Percentiles rank a stretch among this genome's conserved stretches.
phyloP scores from a whole-genome alignment of 169 alveolate genomes.

The Plasmodium knowlesi region DNA sequence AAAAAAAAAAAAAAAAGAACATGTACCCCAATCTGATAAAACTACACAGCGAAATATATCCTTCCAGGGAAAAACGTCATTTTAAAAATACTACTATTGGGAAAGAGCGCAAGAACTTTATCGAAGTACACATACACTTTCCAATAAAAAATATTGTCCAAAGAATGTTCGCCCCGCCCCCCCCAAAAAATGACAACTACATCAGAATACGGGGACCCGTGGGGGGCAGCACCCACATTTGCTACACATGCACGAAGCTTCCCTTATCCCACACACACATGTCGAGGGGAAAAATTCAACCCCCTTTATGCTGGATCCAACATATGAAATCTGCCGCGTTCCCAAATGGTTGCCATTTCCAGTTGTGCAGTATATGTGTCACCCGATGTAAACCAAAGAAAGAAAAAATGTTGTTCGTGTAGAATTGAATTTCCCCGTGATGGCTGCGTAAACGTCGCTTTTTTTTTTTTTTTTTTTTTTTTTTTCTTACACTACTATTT shows the following conservation, averaged over 20 bases:
- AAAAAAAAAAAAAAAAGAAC: conserved; percentile 52
- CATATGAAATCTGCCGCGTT: neutral
- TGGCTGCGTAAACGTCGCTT: neutral
- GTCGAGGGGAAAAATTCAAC: neutral
- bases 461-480: too few species aligned
- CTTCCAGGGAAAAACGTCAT: too few species aligned
- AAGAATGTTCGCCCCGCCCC: too few species aligned
- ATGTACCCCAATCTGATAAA: too few species aligned
- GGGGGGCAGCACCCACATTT: neutral
- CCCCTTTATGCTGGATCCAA: neutral
- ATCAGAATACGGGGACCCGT: neutral
- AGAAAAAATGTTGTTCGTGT: neutral
- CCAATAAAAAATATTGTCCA: too few species aligned
- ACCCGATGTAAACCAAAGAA: neutral
- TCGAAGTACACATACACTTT: too few species aligned
- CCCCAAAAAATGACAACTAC: too few species aligned
- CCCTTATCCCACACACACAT: neutral
- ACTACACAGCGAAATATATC: too few species aligned
- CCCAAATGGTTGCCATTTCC: neutral
- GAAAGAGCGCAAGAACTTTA: too few species aligned
- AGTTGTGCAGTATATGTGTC: neutral
- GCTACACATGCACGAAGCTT: neutral
- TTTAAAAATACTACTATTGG: too few species aligned
- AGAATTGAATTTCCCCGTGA: neutral
- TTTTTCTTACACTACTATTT: neutral